Conservation (phyloP, 371 early-diverging fungal species). For the Mucor irregularis region DNA sequence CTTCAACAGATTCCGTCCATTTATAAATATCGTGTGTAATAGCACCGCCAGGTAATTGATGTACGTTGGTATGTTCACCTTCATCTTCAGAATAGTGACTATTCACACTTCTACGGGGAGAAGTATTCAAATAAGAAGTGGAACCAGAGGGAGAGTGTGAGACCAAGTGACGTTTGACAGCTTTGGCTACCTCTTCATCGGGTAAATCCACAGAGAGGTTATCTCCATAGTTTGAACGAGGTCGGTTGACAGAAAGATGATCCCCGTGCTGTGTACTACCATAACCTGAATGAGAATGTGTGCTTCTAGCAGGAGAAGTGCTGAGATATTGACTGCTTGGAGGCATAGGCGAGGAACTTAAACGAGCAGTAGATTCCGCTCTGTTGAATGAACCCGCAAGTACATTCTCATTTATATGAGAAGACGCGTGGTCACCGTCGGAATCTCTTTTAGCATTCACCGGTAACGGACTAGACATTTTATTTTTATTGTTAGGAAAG, state of each 20-base stretch:
- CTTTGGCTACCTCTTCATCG: conserved; percentile 45
- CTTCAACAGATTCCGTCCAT: conserved; percentile 52
- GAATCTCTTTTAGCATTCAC: conserved; percentile 26
- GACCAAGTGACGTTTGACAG: conserved; percentile 46
- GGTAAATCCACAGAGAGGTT: conserved; percentile 33
- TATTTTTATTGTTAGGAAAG: background rate
- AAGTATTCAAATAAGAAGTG: background rate
- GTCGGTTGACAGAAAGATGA: conserved; percentile 4
- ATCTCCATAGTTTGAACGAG: conserved; percentile 25
- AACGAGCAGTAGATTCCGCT: conserved; percentile 20
- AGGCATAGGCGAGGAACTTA: conserved; percentile 36
- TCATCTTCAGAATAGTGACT: conserved; percentile 16
- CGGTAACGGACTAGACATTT: conserved; percentile 33
- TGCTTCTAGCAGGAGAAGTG: conserved; percentile 35
- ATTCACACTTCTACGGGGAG: conserved; percentile 6
- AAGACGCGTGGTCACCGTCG: background rate
- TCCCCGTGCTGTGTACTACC: conserved; percentile 17
- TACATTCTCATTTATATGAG: conserved; percentile 13
- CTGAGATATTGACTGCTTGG: conserved; percentile 24
- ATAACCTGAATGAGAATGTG: conserved; percentile 22
- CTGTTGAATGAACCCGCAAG: conserved; percentile 28
- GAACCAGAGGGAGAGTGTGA: conserved; percentile 32
- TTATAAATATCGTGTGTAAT: conserved; percentile 63
- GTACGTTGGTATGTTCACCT: conserved; percentile 14
- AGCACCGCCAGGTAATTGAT: conserved; percentile 51